Evolutionary conservation across 768 basidiomycete species (phyloP), one percentile per base, ranked within the genome.

Genomic region (Tricholoma flavovirens): DNA sequence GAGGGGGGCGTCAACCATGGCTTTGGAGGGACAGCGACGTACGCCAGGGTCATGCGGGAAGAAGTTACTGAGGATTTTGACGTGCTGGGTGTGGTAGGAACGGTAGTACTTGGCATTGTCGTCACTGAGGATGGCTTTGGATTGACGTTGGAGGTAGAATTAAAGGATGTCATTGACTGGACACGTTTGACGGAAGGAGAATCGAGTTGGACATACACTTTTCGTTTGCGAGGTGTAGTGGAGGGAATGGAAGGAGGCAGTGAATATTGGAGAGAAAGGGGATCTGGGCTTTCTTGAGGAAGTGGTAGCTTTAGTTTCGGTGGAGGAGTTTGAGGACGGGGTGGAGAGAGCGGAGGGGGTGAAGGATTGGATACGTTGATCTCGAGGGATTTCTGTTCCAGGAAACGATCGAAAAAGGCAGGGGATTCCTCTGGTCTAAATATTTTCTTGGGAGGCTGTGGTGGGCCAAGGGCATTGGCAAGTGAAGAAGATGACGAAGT

Each of bases 401-500:
- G 66, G 66, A 89, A 88, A 21, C 80, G 72, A 56, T 86, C 78
- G 66, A 89, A 88, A 66, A 88, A 90, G 3, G 72, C 67, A 2
- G 74, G 67, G 1, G 86, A 89, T 45, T 90, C 83, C 54, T 81
- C 75, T 5, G 86, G 78, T 17, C 71, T 68, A 62, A 81, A 81
- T 8, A 71, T 62, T 19, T 64, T 72, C 6, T 63, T 65, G 5
- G 63, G 58, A 21, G 51, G 64, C 49, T 51, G 64, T 49, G 53
- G 24, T 26, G 63, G 69, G 5, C 86, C 87, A 21, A 92, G 78
- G 3, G 90, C 90, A 66, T 77, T 77, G 4, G 89, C 88, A 55
- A 90, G 80, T 11, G 89, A 90, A 14, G 88, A 90, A 1, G 88
- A 87, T 1, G 78, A 81, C n/a, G 77, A 74, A 35, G 73, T 79